phyloP scores from a whole-genome alignment of 2,329 filamentous ascomycete species.

The Hymenoscyphus repandus region DNA sequence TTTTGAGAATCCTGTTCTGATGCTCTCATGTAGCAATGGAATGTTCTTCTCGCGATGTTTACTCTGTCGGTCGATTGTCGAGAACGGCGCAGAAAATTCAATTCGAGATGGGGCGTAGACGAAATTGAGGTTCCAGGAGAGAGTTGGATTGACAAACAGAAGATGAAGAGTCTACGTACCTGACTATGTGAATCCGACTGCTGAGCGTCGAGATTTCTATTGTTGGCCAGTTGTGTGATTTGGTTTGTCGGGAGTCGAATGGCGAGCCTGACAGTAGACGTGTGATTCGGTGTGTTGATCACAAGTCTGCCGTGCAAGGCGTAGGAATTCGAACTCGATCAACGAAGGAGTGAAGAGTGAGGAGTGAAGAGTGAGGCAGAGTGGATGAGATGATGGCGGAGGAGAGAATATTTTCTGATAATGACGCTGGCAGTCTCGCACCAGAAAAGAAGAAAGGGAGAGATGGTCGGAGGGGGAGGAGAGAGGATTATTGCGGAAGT shows the following conservation, averaged over 20 bases:
- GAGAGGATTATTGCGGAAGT: neutral
- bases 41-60: neutral
- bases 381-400: neutral
- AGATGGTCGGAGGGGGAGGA: neutral
- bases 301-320: conserved; percentile 6
- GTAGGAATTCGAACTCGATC: neutral
- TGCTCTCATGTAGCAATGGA: neutral
- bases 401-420: neutral
- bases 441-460: conserved; percentile 2
- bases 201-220: neutral
- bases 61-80: too few species aligned
- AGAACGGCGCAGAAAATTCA: too few species aligned
- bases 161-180: neutral
- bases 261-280: conserved; percentile 5
- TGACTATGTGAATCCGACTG: neutral
- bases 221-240: neutral
- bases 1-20: neutral
- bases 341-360: too few species aligned
- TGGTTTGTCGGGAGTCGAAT: neutral
- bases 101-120: too few species aligned
- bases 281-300: conserved; percentile 1
- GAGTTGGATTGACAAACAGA: neutral
- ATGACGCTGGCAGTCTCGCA: conserved; percentile 3
- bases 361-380: neutral
- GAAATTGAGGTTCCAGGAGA: too few species aligned